phyloP scores from a whole-genome alignment of 768 basidiomycete genomes.

The Coprinopsis marcescibilis region DNA sequence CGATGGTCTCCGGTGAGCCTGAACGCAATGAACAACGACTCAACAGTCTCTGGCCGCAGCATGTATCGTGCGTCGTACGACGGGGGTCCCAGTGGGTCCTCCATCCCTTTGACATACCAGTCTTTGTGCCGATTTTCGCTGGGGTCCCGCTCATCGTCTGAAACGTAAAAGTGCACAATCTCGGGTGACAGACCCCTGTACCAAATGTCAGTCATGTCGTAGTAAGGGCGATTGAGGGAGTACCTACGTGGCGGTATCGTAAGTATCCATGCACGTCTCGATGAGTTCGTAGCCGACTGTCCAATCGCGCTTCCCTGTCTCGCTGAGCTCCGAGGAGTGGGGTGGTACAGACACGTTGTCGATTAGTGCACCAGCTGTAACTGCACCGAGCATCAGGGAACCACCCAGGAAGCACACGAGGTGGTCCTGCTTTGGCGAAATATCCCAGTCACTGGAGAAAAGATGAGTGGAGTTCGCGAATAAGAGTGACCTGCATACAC shows the following conservation, averaged over 20 bases:
- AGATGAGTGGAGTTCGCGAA: too few relatives aligned
- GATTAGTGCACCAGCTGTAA: slow-evolving; percentile 50
- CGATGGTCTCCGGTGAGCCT: slow-evolving; percentile 79
- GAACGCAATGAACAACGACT: slow-evolving; percentile 88
- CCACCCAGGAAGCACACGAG: slow-evolving; percentile 94
- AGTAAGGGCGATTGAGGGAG: not conserved
- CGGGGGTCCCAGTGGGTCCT: slow-evolving; percentile 37
- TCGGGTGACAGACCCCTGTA: slow-evolving; percentile 80
- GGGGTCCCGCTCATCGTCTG: slow-evolving; percentile 47
- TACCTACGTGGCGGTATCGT: slow-evolving; percentile 76
- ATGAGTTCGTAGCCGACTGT: slow-evolving; percentile 73
- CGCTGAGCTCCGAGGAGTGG: slow-evolving; percentile 51
- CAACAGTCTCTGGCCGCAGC: slow-evolving; percentile 92
- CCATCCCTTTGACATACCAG: slow-evolving; percentile 89
- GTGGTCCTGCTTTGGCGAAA: slow-evolving; percentile 89
- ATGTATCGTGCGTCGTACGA: slow-evolving; percentile 91
- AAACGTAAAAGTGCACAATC: slow-evolving; percentile 78
- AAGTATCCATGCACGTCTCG: slow-evolving; percentile 82
- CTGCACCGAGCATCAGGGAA: slow-evolving; percentile 86
- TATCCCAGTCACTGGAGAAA: too few relatives aligned
- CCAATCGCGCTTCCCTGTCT: slow-evolving; percentile 71
- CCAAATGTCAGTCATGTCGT: not conserved
- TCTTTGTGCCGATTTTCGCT: slow-evolving; percentile 46
- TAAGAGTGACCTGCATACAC: too few relatives aligned
- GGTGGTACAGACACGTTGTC: slow-evolving; percentile 65